Evolutionary conservation across 2,329 filamentous ascomycete species (phyloP).

Genomic region (Grosmannia penicillata): DNA sequence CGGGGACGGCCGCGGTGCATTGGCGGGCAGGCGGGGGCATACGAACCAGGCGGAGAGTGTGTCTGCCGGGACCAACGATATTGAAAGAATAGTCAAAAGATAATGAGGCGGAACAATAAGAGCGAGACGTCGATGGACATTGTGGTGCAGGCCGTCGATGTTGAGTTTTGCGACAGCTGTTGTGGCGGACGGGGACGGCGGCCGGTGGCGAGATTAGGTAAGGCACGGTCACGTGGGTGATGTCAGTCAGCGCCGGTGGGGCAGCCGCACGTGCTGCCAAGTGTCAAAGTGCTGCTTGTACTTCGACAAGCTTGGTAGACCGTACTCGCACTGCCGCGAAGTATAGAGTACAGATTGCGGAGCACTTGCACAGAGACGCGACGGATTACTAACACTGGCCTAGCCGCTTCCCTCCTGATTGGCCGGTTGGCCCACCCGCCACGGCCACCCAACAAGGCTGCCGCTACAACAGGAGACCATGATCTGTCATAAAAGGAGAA

Average conservation of each 20-base stretch:
- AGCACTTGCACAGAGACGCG: too few relatives aligned
- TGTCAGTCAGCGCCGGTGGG: too few relatives aligned
- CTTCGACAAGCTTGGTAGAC: too few relatives aligned
- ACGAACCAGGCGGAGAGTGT: constrained; percentile 5
- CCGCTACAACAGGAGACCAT: neutral
- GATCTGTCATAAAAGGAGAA: neutral
- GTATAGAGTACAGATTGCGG: too few relatives aligned
- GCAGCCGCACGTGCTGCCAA: too few relatives aligned
- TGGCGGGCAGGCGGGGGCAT: neutral
- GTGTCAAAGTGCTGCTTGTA: too few relatives aligned
- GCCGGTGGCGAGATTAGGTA: neutral
- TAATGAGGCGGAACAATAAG: constrained; percentile 16
- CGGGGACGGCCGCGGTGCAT: neutral
- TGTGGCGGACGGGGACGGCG: constrained; percentile 9
- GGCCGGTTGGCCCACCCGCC: neutral
- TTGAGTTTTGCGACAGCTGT: constrained; percentile 13
- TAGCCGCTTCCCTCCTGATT: too few relatives aligned
- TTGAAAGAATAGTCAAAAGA: constrained; percentile 14
- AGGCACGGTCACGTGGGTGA: constrained; percentile 7
- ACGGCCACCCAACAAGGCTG: neutral
- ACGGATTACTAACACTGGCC: too few relatives aligned
- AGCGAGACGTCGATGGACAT: constrained; percentile 12
- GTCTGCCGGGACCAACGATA: constrained; percentile 11
- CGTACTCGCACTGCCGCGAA: too few relatives aligned
- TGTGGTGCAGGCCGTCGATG: constrained; percentile 6